Conservation (phyloP, 2,329 filamentous ascomycete genomes). For the Aspergillus sergii region DNA sequence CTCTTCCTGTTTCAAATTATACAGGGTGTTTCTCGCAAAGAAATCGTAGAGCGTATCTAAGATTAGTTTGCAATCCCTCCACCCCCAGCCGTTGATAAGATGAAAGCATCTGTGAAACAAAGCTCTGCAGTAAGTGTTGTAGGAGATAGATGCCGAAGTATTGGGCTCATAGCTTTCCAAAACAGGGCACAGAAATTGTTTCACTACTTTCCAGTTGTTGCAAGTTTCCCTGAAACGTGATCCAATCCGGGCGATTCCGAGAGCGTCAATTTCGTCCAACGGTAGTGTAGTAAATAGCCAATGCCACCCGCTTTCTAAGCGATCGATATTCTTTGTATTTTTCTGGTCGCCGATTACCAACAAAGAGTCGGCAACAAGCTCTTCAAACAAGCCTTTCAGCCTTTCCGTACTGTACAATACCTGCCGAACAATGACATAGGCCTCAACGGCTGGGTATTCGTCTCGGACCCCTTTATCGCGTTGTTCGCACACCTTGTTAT, state of each 20-base stretch:
- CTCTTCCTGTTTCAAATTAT: slow-evolving; percentile 56
- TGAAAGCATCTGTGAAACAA: slow-evolving; percentile 56
- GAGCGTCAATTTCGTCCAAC: slow-evolving; percentile 53
- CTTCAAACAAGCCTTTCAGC: slow-evolving; percentile 45
- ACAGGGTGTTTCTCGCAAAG: slow-evolving; percentile 57
- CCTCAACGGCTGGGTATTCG: slow-evolving; percentile 47
- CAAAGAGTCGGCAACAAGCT: slow-evolving; percentile 41
- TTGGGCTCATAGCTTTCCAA: slow-evolving; percentile 52
- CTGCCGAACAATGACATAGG: slow-evolving; percentile 51
- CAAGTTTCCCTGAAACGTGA: slow-evolving; percentile 41
- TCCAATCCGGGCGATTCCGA: slow-evolving; percentile 49
- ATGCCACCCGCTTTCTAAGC: slow-evolving; percentile 43
- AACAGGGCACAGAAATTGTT: slow-evolving; percentile 49
- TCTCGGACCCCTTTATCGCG: slow-evolving; percentile 54
- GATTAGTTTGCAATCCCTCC: slow-evolving; percentile 58
- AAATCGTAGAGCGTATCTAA: slow-evolving; percentile 61
- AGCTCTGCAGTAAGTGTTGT: slow-evolving; percentile 59
- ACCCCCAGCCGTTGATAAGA: slow-evolving; percentile 59
- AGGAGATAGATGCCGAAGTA: slow-evolving; percentile 43
- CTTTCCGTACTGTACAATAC: slow-evolving; percentile 37
- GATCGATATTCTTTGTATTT: slow-evolving; percentile 31
- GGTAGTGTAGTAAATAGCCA: slow-evolving; percentile 58
- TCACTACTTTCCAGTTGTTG: slow-evolving; percentile 56
- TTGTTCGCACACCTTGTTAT: slow-evolving; percentile 42
- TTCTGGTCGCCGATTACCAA: slow-evolving; percentile 38